Percentiles rank a stretch among this genome's conserved stretches.
phyloP scores from a whole-genome alignment of 2,329 filamentous ascomycete genomes.

The Fusarium praegraminearum region DNA sequence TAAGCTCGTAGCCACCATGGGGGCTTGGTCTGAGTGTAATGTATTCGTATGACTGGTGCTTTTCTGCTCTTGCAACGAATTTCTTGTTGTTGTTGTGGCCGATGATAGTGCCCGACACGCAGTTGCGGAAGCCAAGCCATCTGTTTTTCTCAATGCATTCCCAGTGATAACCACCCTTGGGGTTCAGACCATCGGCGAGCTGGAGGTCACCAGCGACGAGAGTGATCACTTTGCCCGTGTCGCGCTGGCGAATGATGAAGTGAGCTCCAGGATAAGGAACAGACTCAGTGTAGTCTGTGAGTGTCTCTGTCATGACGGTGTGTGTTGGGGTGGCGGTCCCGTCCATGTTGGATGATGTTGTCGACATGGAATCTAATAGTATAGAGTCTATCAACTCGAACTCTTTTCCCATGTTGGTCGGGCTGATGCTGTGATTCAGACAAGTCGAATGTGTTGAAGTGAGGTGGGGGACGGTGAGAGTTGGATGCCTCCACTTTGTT shows the following conservation, averaged over 20 bases:
- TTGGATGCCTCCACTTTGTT: constrained; percentile 1
- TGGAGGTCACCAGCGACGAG: constrained; percentile 48
- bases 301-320: constrained; percentile 19
- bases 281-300: constrained; percentile 22
- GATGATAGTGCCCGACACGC: constrained; percentile 50
- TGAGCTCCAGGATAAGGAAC: constrained; percentile 45
- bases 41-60: constrained; percentile 48
- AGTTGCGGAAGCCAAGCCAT: constrained; percentile 56
- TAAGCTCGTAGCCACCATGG: constrained; percentile 51
- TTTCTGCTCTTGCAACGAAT: constrained; percentile 41
- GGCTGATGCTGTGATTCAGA: no score
- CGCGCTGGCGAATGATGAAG: constrained; percentile 50
- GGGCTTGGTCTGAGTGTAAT: constrained; percentile 49
- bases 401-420: constrained; percentile 31
- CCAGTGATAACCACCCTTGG: constrained; percentile 51
- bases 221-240: constrained; percentile 48
- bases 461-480: not conserved
- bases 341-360: constrained; percentile 36
- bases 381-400: constrained; percentile 32
- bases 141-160: constrained; percentile 53
- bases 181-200: constrained; percentile 35
- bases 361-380: constrained; percentile 35
- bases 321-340: constrained; percentile 35
- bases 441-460: not conserved
- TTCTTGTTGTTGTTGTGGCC: constrained; percentile 48